A percentile compares a stretch with the other conserved stretches of the same genome.
These are phyloP conservation scores for Globisporangium recalcitrans DNA, from an alignment of 352 stramenopile species.

Conservation along the genomic window DNA sequence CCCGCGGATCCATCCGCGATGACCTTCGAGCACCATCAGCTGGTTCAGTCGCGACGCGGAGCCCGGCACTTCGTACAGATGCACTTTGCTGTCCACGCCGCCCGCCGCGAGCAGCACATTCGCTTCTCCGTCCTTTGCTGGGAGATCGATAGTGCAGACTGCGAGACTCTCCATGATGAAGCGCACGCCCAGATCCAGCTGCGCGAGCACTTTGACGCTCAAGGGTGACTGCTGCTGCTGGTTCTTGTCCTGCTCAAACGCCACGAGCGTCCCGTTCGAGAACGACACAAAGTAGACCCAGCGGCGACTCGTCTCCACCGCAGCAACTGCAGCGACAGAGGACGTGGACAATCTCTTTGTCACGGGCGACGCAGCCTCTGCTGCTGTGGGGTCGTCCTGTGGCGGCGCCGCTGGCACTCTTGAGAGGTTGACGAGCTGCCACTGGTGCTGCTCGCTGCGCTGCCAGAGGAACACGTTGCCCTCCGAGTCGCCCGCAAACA, in stretches of 20 bases:
- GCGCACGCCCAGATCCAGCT: slow-evolving; percentile 30
- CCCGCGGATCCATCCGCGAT: slow-evolving; percentile 65
- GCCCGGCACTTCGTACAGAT: slow-evolving; percentile 47
- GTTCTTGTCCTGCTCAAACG: slow-evolving; percentile 26
- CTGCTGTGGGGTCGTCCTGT: too few species aligned
- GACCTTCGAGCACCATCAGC: slow-evolving; percentile 47
- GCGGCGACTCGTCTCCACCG: slow-evolving; percentile 23
- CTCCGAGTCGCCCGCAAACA: slow-evolving; percentile 61
- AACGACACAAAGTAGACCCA: slow-evolving; percentile 40
- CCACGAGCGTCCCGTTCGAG: slow-evolving; percentile 39
- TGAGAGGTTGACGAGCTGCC: slow-evolving; percentile 22
- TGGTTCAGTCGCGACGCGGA: slow-evolving; percentile 16
- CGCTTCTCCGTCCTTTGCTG: slow-evolving; percentile 1
- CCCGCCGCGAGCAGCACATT: slow-evolving; percentile 52
- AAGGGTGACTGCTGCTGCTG: background rate
- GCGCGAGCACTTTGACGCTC: slow-evolving; percentile 17
- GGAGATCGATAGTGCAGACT: slow-evolving; percentile 11
- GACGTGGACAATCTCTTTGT: slow-evolving; percentile 17
- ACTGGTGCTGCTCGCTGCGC: background rate
- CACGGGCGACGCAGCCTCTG: background rate
- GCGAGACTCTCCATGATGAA: slow-evolving; percentile 55
- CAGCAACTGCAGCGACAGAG: slow-evolving; percentile 36
- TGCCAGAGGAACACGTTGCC: slow-evolving; percentile 60
- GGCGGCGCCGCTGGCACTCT: background rate
- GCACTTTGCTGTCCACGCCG: slow-evolving; percentile 63